These are phyloP conservation scores for Dictyostelium citrinum DNA, from an alignment of 78 protist species.

Conservation along the genomic window DNA sequence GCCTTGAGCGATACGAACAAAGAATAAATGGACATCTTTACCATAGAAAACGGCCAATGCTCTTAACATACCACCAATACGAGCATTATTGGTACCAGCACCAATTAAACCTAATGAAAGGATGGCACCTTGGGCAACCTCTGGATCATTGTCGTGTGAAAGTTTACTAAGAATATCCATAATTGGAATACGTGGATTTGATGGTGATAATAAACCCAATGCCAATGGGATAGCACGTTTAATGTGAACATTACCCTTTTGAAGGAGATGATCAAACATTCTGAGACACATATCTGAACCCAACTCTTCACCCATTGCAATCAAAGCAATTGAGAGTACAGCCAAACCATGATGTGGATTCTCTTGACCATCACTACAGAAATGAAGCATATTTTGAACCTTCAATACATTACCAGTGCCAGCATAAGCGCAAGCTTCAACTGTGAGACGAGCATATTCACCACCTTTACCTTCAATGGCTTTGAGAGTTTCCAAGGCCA, in stretches of 20 bases:
- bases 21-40: constrained; percentile 83
- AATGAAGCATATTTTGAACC: constrained; percentile 90
- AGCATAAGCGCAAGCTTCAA: constrained; percentile 97
- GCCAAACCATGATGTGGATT: constrained; percentile 86
- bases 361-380: constrained; percentile 87
- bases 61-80: constrained; percentile 93
- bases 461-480: constrained; percentile 76
- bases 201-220: constrained; percentile 90
- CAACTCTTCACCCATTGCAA: constrained; percentile 98
- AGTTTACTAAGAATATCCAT: constrained; percentile 94
- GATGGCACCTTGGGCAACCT: constrained; percentile 91
- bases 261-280: constrained; percentile 92
- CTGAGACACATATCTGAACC: constrained; percentile 96
- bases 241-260: constrained; percentile 81
- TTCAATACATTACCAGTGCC: constrained; percentile 98
- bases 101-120: constrained; percentile 88
- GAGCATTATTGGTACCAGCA: constrained; percentile 98
- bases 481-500: constrained; percentile 85
- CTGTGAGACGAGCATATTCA: constrained; percentile 74
- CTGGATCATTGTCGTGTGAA: constrained; percentile 94
- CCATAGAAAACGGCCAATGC: constrained; percentile 90
- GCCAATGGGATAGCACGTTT: constrained; percentile 96
- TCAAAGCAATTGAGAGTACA: constrained; percentile 92
- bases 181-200: constrained; percentile 89
- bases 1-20: constrained; percentile 95